These are phyloP conservation scores for Neofusicoccum cordaticola DNA, from an alignment of 2,329 filamentous ascomycete species.

Conservation along the genomic window DNA sequence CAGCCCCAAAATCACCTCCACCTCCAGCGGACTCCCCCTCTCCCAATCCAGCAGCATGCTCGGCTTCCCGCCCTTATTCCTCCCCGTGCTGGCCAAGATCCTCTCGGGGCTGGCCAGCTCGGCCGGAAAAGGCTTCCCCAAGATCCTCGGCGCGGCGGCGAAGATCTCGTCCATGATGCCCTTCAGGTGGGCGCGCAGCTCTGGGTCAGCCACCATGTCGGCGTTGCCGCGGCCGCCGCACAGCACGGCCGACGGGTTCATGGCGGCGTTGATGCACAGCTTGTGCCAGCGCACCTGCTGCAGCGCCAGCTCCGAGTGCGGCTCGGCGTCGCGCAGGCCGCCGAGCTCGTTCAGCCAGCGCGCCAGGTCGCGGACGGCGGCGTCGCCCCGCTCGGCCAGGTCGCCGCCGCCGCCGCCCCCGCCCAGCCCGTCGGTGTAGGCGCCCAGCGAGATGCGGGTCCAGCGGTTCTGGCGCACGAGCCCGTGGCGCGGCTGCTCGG, in stretches of 20 bases:
- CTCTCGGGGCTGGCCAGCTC: conserved; percentile 39
- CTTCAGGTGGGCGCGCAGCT: conserved; percentile 34
- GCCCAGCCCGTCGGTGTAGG: conserved; percentile 55
- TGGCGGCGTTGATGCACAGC: conserved; percentile 59
- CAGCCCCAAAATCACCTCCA: conserved; percentile 52
- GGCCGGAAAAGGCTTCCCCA: conserved; percentile 35
- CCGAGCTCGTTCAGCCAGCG: conserved; percentile 57
- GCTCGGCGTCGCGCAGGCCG: conserved; percentile 63
- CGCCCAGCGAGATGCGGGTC: conserved; percentile 69
- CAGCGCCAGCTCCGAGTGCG: conserved; percentile 62
- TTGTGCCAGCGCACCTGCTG: conserved; percentile 64
- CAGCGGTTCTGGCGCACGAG: conserved; percentile 68
- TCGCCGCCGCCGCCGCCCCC: neutral
- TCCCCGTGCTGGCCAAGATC: conserved; percentile 53
- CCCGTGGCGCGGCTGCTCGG: conserved; percentile 57
- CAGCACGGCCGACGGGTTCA: conserved; percentile 60
- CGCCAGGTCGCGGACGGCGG: conserved; percentile 51
- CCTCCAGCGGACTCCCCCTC: conserved; percentile 44
- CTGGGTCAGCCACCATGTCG: conserved; percentile 39
- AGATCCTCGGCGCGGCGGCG: conserved; percentile 39
- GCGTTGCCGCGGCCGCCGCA: conserved; percentile 53
- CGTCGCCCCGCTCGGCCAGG: conserved; percentile 30
- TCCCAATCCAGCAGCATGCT: conserved; percentile 52
- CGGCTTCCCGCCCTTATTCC: conserved; percentile 53
- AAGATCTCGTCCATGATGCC: conserved; percentile 48